Evolutionary conservation across 148 eudicot genomes (phyloP), one percentile per base, ranked within the genome.

Genomic region (Suaeda aralocaspica): DNA sequence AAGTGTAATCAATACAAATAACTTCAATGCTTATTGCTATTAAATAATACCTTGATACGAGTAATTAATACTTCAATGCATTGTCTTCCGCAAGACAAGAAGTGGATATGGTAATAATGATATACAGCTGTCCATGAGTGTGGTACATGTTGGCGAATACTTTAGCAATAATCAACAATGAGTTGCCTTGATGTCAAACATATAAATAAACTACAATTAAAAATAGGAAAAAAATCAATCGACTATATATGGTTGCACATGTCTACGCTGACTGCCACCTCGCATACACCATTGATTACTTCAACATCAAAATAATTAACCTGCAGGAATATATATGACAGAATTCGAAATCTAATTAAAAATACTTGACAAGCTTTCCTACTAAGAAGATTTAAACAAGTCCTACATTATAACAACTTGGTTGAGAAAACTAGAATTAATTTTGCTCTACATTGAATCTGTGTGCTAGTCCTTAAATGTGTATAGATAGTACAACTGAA

Each of bases 381-480:
- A 64, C 30, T 64, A 24, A 48, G 70, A 74, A 71, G 66, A 77
- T 63, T 42, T 22, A 70, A 66, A 79, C 59, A 72, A 76, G 77
- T 77, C 67, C 75, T 77, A 83, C 76, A 78, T 59, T 70, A 56
- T 39, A 73, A 59, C 29, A 41, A 70, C 46, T 61, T n/a, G 55
- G 71, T 61, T 28, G 78, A 61, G 73, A 48, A 33, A 68, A 50
- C 52, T 51, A 50, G 24, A 57, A 56, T 59, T 67, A 68, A 46
- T 57, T 72, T 30, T 56, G 51, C 5, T 52, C 76, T 66, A 66
- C 30, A 72, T 66, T 59, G 68, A 77, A 67, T 72, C 51, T 36
- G 58, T 71, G 63, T 59, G 64, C 39, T 48, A 19, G 67, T 33
- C 36, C 66, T 70, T 45, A 49, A 31, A 26, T 46, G 58, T 57